Evolutionary conservation across 257 asterid genomes (phyloP), one percentile per base, ranked within the genome.

Genomic region (Euphrasia confusa): DNA sequence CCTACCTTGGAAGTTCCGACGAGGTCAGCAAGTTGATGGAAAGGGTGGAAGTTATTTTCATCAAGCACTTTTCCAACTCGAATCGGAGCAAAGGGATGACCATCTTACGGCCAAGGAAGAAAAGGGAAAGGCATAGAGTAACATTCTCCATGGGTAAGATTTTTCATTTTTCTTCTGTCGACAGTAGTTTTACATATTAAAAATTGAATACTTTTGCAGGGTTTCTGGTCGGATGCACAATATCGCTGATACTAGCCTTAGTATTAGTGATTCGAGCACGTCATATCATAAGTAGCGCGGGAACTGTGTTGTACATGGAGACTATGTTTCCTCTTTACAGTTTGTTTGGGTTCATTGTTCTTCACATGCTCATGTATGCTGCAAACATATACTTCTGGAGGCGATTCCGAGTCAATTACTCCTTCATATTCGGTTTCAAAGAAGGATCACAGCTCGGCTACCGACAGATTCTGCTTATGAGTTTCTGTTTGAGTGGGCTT

Each of bases 311-410:
- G 47, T 83, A 83, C 68, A 80, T 83, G 87, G 80, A 76, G 32
- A 81, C 83, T 52, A 78, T 83, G 83, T 81, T 79, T 58, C 90
- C 87, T 27, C 87, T 83, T 67, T 83, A 80, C 72, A 84, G 88
- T 60, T 77, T 84, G 73, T 84, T 79, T 45, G 84, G 85, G 42
- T 77, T 77, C 69, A 65, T 84, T 54, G 78, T 84, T 68, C 82
- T 84, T 3, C 85, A 77, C 73, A 73, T 79, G 76, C 10, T 77
- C 33, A 65, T 84, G 75, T 74, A 77, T 45, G 86, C 84, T 66
- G 83, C 68, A 68, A 78, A 74, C 58, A 53, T 53, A 18, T 53
- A 53, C 32, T 53, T 53, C n/a, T 53, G 58, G 58, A 53, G 58
- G 30, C 30, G 58, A 24, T 53, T 21, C 15, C 32, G 58, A 53